Evolutionary conservation across 108 stramenopile genomes (phyloP).

Genomic region (Nitzschia putrida): DNA sequence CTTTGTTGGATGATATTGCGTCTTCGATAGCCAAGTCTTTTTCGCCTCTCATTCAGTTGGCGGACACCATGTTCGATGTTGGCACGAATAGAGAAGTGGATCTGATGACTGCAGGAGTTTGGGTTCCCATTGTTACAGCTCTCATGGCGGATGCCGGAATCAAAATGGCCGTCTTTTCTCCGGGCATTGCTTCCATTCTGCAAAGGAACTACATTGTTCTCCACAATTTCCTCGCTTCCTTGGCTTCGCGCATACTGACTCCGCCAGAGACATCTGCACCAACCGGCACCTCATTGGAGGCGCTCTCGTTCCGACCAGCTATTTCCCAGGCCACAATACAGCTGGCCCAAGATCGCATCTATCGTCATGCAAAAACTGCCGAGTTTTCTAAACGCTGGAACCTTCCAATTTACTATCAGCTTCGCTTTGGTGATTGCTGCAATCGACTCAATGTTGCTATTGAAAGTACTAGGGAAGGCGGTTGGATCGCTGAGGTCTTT

Average conservation of each 20-base stretch:
- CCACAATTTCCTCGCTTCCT: conserved; percentile 71
- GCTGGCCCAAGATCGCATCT: conserved; percentile 74
- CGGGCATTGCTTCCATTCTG: conserved; percentile 86
- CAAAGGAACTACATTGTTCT: conserved; percentile 82
- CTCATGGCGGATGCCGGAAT: conserved; percentile 86
- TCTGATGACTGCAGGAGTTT: conserved; percentile 82
- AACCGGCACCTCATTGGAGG: neutral
- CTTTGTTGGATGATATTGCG: conserved; percentile 75
- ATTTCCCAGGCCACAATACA: conserved; percentile 45
- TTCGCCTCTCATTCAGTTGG: conserved; percentile 63
- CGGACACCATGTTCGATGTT: conserved; percentile 70
- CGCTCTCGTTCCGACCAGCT: conserved; percentile 58
- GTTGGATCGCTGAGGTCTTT: conserved; percentile 80
- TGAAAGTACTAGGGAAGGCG: conserved; percentile 54
- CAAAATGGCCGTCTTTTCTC: conserved; percentile 88
- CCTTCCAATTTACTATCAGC: conserved; percentile 88
- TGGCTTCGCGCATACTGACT: conserved; percentile 60
- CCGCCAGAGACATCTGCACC: conserved; percentile 13
- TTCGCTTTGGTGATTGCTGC: conserved; percentile 84
- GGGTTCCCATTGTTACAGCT: conserved; percentile 86
- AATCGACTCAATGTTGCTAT: conserved; percentile 76
- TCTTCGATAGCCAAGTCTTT: conserved; percentile 53
- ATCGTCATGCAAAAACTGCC: conserved; percentile 74
- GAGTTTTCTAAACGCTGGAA: conserved; percentile 89
- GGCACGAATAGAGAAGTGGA: conserved; percentile 64